A percentile compares a stretch with the other conserved stretches of the same genome.
Evolutionary conservation across 1,284 basidiomycete species (phyloP).

Genomic region (Earliella scabrosa): DNA sequence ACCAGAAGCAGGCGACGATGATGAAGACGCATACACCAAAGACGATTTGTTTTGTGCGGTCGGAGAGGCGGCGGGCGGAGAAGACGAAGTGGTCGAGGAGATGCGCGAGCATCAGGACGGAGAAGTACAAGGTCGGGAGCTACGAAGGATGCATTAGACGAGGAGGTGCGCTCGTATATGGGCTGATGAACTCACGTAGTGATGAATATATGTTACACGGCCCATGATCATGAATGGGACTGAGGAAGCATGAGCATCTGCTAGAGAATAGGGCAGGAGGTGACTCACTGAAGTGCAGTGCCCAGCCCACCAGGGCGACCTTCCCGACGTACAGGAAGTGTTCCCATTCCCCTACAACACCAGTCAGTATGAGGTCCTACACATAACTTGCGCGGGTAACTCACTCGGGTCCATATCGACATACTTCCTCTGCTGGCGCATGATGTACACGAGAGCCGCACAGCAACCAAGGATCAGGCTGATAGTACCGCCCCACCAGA

Average conservation of each 20-base stretch:
- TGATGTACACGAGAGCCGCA: slow-evolving; percentile 71
- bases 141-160: slow-evolving; percentile 32
- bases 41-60: slow-evolving; percentile 68
- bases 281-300: slow-evolving; percentile 83
- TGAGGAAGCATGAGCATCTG: slow-evolving; percentile 33
- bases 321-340: slow-evolving; percentile 95
- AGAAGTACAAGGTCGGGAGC: slow-evolving; percentile 96
- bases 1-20: slow-evolving; percentile 88
- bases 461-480: slow-evolving; percentile 66
- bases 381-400: slow-evolving; percentile 34
- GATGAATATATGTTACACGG: slow-evolving; percentile 89
- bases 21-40: slow-evolving; percentile 66
- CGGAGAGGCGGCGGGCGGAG: slow-evolving; percentile 65
- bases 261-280: no score
- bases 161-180: no score
- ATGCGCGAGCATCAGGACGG: slow-evolving; percentile 91
- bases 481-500: slow-evolving; percentile 87
- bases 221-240: slow-evolving; percentile 98
- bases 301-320: slow-evolving; percentile 91
- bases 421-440: slow-evolving; percentile 89
- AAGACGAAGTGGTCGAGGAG: slow-evolving; percentile 94
- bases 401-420: slow-evolving; percentile 86
- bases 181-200: slow-evolving; percentile 62
- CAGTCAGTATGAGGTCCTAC: not conserved
- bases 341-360: slow-evolving; percentile 76